Evolutionary conservation across 306 rosid genomes (phyloP), one percentile per base, ranked within the genome.

Genomic region (Cicer cuneatum): DNA sequence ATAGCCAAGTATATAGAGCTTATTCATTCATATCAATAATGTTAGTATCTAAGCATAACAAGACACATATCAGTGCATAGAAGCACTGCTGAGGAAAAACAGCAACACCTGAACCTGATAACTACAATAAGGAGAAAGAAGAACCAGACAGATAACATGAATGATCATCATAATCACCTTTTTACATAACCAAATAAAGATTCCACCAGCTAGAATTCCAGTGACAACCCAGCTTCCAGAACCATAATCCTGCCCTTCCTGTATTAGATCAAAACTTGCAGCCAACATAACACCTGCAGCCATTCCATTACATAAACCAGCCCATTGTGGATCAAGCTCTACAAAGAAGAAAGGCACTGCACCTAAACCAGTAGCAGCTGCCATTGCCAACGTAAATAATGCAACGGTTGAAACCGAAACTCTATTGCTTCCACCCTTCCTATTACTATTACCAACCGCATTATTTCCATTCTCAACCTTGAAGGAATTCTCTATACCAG

Each of bases 251-350:
- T 87, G 99, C 77, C 99, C 99, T 84, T 95, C 98, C 86, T 89
- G 93, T 39, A 95, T 73, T 12, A 95, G 89, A 76, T 92, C 98
- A 81, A 95, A 95, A 87, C 99, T 95, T 5, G 98, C 98, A 76
- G 98, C 97, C 89, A 95, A 82, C 99, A 95, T 95, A 60, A 95
- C 99, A 86, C 99, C 99, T 41, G 99, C 96, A 53, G 98, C 99
- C 94, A 95, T 95, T 81, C 99, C 99, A 66, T 95, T 95, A 85
- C 99, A 95, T 49, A 95, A 66, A 39, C 99, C 99, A 52, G 97
- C 98, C 99, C 99, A 95, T 69, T 89, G 96, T 1, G 98, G 96
- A 83, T 92, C 97, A 75, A 92, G 99, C 85, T 95, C 97, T 80
- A 95, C 96, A 82, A 95, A 95, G 90, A 95, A 95, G 90, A 95